These are phyloP conservation scores for Beauveria medogensis DNA, from an alignment of 2,329 filamentous ascomycete species.

Conservation along the genomic window DNA sequence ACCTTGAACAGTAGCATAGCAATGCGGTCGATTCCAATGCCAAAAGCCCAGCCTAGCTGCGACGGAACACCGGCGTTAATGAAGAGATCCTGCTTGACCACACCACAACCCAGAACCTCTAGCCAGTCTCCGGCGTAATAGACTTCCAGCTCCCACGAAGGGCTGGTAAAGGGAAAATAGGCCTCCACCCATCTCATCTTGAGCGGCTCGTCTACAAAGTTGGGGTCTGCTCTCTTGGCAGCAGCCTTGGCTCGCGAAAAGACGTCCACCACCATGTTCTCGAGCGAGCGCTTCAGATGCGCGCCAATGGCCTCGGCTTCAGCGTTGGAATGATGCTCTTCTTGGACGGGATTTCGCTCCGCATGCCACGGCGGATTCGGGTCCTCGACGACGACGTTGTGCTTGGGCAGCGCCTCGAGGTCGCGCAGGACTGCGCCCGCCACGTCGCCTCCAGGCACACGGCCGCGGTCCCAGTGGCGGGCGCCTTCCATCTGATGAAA, in stretches of 20 bases:
- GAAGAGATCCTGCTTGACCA: constrained; percentile 77
- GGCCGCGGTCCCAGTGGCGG: constrained; percentile 71
- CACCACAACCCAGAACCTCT: constrained; percentile 87
- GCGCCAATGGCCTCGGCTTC: constrained; percentile 77
- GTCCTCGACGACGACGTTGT: constrained; percentile 73
- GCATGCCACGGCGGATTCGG: constrained; percentile 69
- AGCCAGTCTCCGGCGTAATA: constrained; percentile 94
- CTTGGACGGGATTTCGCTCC: constrained; percentile 76
- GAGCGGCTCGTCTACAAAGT: constrained; percentile 59
- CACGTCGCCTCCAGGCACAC: constrained; percentile 49
- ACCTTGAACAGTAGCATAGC: constrained; percentile 97
- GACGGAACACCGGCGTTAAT: constrained; percentile 66
- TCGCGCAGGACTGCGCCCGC: constrained; percentile 62
- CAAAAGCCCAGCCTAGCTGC: constrained; percentile 90
- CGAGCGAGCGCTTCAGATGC: constrained; percentile 83
- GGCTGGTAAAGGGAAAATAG: constrained; percentile 94
- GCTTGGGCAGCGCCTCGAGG: constrained; percentile 61
- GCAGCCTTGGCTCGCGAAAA: constrained; percentile 71
- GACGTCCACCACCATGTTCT: constrained; percentile 82
- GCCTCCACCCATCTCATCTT: constrained; percentile 91
- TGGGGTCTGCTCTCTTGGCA: constrained; percentile 42
- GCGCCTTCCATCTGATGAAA: constrained; percentile 99
- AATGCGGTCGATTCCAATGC: constrained; percentile 85
- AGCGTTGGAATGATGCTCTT: constrained; percentile 57
- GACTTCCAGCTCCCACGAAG: constrained; percentile 93